Conservation (phyloP, 2,329 filamentous ascomycete genomes). For the Thielaviopsis cerberus region DNA sequence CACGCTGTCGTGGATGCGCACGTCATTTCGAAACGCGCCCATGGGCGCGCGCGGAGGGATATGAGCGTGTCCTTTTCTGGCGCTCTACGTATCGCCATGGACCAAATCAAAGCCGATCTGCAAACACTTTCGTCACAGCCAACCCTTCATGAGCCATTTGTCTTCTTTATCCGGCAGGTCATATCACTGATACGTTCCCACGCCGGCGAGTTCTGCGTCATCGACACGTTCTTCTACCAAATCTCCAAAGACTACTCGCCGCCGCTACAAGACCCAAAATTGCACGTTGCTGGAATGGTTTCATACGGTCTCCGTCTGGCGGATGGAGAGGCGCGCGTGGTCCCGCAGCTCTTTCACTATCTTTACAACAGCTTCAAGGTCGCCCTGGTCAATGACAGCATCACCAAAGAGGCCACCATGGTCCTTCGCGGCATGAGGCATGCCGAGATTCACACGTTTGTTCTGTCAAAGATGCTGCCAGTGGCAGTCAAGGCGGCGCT, state of each 20-base stretch:
- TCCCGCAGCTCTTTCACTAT: slow-evolving; percentile 35
- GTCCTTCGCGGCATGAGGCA: slow-evolving; percentile 30
- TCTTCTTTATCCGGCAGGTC: slow-evolving; percentile 32
- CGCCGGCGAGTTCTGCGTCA: slow-evolving; percentile 31
- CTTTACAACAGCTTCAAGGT: slow-evolving; percentile 39
- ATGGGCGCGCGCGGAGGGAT: slow-evolving; percentile 20
- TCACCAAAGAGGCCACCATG: slow-evolving; percentile 28
- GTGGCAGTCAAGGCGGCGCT: slow-evolving; percentile 27
- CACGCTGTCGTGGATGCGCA: slow-evolving; percentile 32
- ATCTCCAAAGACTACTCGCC: slow-evolving; percentile 38
- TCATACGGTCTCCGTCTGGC: slow-evolving; percentile 36
- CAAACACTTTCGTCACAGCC: slow-evolving; percentile 19
- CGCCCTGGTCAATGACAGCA: slow-evolving; percentile 29
- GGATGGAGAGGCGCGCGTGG: slow-evolving; percentile 30
- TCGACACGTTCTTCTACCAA: slow-evolving; percentile 38
- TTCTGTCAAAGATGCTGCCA: slow-evolving; percentile 34
- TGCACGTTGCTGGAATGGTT: slow-evolving; percentile 36
- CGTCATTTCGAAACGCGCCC: slow-evolving; percentile 23
- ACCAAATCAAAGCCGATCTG: slow-evolving; percentile 34
- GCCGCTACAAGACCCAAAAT: slow-evolving; percentile 33
- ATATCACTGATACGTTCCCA: slow-evolving; percentile 36
- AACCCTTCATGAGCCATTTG: slow-evolving; percentile 26
- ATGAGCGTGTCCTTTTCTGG: slow-evolving; percentile 25
- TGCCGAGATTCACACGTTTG: slow-evolving; percentile 25
- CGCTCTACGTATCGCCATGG: slow-evolving; percentile 30